Evolutionary conservation across 2,329 filamentous ascomycete species (phyloP).

Genomic region (Calonectria pteridis): DNA sequence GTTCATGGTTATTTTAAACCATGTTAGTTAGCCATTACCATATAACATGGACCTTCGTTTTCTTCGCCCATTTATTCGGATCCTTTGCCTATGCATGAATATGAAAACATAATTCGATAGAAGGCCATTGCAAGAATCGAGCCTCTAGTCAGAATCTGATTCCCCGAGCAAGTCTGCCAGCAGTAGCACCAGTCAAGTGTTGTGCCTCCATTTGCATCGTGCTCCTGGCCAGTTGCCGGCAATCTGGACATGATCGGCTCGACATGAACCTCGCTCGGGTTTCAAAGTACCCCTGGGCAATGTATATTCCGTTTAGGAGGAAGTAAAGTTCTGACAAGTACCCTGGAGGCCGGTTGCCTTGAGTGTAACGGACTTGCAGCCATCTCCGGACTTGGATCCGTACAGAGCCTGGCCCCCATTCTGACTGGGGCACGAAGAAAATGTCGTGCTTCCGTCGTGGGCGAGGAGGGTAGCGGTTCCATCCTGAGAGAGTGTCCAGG

Average conservation of each 20-base stretch:
- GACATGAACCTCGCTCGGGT: slow-evolving; percentile 5
- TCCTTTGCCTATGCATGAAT: too few relatives aligned
- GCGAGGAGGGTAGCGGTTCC: slow-evolving; percentile 38
- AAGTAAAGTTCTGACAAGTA: slow-evolving; percentile 39
- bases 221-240: neutral
- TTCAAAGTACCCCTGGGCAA: neutral
- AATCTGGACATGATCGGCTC: neutral
- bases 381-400: slow-evolving; percentile 31
- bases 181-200: neutral
- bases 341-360: slow-evolving; percentile 44
- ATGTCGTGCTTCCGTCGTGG: slow-evolving; percentile 41
- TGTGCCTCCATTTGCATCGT: neutral
- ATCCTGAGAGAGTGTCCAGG: slow-evolving; percentile 43
- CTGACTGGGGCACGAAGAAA: slow-evolving; percentile 44
- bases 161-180: neutral
- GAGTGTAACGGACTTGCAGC: slow-evolving; percentile 43
- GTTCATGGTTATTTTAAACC: neutral
- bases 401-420: slow-evolving; percentile 41
- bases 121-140: neutral
- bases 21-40: neutral
- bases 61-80: neutral
- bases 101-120: neutral
- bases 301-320: slow-evolving; percentile 16
- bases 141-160: neutral
- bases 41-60: neutral